These are phyloP conservation scores for Hymenoscyphus fraxineus DNA, from an alignment of 2,329 filamentous ascomycete genomes.

Conservation along the genomic window DNA sequence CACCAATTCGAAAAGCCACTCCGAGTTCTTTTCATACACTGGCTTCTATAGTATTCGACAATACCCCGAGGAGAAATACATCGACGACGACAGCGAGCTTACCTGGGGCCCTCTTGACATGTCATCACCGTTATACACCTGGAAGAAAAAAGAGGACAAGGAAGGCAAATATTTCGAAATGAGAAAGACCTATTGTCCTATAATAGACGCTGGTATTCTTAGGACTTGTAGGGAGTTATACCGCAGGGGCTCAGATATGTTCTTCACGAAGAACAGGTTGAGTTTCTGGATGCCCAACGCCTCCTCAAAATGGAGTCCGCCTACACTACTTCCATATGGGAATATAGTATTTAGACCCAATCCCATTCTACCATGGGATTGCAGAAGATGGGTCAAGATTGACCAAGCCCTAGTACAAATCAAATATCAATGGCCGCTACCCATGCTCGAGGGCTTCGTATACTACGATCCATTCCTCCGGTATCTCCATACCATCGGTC, in stretches of 20 bases:
- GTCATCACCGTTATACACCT: not conserved
- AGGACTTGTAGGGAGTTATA: not conserved
- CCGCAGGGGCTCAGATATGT: not conserved
- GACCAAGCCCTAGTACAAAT: not conserved
- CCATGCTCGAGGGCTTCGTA: not conserved
- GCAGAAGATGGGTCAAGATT: not conserved
- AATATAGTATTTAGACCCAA: not conserved
- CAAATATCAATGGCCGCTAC: not conserved
- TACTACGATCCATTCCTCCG: not conserved
- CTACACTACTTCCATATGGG: not conserved
- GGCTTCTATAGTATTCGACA: not conserved
- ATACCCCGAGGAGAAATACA: not conserved
- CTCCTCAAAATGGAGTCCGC: not conserved
- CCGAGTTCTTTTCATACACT: not conserved
- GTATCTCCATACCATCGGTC: not conserved
- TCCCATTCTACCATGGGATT: not conserved
- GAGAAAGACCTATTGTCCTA: not conserved
- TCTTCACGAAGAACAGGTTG: not conserved
- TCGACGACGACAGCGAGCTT: not conserved
- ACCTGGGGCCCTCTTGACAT: not conserved
- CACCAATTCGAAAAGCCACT: not conserved
- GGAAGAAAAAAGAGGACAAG: not conserved
- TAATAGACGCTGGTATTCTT: not conserved
- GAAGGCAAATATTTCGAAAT: not conserved
- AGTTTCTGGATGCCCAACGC: conserved; percentile 1